Conservation (phyloP, 2,329 filamentous ascomycete genomes). For the Blastomyces emzantsi region DNA sequence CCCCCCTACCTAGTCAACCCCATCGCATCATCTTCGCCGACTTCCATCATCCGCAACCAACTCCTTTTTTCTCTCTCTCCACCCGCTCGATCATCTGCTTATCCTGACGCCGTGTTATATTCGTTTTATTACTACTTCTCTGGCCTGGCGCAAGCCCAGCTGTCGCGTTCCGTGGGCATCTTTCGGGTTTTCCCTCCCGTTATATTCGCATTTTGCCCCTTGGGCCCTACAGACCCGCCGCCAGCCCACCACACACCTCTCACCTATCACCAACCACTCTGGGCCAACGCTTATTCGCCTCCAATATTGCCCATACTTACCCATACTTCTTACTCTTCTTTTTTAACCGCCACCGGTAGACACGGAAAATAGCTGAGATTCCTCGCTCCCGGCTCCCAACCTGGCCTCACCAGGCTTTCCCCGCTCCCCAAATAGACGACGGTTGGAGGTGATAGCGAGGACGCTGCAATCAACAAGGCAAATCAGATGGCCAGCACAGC, state of each 20-base stretch:
- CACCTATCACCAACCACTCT: not conserved
- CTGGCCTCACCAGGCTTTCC: conserved; percentile 13
- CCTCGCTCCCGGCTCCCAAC: conserved; percentile 5
- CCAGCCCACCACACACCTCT: conserved; percentile 14
- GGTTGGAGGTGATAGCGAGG: conserved; percentile 57
- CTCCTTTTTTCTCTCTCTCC: not conserved
- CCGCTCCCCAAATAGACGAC: conserved; percentile 35
- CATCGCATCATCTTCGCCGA: not conserved
- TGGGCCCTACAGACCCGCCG: not conserved
- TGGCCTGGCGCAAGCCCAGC: not conserved
- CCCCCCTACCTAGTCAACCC: not conserved
- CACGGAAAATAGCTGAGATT: not conserved
- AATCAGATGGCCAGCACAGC: conserved; percentile 51
- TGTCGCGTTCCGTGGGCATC: not conserved
- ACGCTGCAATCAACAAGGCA: conserved; percentile 56
- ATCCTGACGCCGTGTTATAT: not conserved
- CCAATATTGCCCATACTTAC: conserved; percentile 10
- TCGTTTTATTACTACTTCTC: not conserved
- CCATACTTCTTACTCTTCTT: not conserved
- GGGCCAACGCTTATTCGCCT: not conserved
- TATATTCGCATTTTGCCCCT: not conserved
- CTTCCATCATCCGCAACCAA: not conserved
- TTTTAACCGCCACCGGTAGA: conserved; percentile 5
- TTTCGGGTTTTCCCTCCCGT: not conserved
- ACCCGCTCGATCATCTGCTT: not conserved